phyloP scores from a whole-genome alignment of 495 filamentous ascomycete genomes.

The Aspergillus campestris region DNA sequence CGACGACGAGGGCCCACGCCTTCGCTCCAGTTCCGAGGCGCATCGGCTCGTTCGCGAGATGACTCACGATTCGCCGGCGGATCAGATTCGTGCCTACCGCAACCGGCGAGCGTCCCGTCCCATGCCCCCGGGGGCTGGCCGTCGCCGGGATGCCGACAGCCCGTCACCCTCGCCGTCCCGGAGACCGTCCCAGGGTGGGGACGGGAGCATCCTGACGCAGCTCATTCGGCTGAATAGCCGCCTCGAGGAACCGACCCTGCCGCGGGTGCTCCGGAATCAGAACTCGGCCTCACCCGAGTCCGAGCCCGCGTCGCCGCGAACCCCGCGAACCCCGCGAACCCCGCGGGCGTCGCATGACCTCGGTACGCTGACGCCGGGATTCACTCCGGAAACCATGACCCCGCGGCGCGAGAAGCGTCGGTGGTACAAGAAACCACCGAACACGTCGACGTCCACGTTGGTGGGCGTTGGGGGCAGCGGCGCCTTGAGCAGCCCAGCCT shows the following conservation, averaged over 20 bases:
- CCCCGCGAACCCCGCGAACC: not conserved
- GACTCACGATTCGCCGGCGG: conserved; percentile 3
- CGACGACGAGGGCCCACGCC: not conserved
- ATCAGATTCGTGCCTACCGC: not conserved
- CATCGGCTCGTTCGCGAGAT: conserved; percentile 17
- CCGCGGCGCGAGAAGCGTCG: conserved; percentile 20
- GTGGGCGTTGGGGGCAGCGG: conserved; percentile 14
- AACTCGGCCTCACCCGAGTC: conserved; percentile 5
- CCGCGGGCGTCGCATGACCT: not conserved
- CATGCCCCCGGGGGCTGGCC: not conserved
- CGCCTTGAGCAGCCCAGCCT: conserved; percentile 24
- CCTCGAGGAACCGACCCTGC: not conserved
- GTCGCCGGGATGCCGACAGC: not conserved
- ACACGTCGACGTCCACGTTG: conserved; percentile 22
- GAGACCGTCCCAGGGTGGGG: conserved; percentile 17
- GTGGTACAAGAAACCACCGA: conserved; percentile 29
- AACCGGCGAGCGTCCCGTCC: not conserved
- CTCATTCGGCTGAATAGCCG: conserved; percentile 21
- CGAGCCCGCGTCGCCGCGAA: not conserved
- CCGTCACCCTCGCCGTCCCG: not conserved
- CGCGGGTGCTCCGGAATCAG: too few species aligned
- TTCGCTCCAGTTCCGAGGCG: conserved; percentile 8
- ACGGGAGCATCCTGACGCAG: conserved; percentile 28
- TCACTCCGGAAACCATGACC: conserved; percentile 7
- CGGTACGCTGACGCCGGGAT: not conserved